A percentile compares a stretch with the other conserved stretches of the same genome.
These are phyloP conservation scores for Paecilomyces niveus DNA, from an alignment of 2,329 filamentous ascomycete species.

Conservation along the genomic window DNA sequence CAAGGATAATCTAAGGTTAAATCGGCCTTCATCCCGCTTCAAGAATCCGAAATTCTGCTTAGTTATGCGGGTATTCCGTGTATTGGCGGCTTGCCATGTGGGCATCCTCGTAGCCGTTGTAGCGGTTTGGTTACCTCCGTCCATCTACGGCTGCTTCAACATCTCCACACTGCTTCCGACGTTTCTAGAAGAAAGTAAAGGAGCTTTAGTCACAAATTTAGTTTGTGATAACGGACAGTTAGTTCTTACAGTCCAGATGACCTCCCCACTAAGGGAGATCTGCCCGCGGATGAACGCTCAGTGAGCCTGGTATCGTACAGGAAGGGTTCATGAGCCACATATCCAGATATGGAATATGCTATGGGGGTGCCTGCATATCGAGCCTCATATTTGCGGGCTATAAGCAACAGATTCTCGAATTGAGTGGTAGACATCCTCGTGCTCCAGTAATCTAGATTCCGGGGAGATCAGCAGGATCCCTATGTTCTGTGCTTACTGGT, in stretches of 20 bases:
- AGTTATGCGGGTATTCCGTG: neutral
- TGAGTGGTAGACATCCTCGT: neutral
- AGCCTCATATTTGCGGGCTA: neutral
- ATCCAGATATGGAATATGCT: neutral
- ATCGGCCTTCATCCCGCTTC: neutral
- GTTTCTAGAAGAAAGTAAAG: neutral
- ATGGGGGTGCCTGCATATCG: neutral
- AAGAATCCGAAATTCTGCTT: neutral
- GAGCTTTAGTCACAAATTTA: neutral
- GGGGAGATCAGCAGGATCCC: neutral
- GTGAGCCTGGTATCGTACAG: neutral
- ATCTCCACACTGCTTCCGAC: neutral
- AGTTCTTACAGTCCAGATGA: neutral
- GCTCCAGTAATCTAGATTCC: neutral
- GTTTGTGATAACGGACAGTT: neutral
- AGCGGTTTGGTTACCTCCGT: neutral
- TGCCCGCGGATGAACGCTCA: neutral
- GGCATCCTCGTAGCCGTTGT: neutral
- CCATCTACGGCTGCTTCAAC: neutral
- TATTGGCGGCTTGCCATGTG: neutral
- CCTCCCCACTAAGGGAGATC: neutral
- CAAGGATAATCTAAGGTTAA: neutral
- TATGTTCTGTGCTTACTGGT: neutral
- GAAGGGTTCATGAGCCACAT: neutral
- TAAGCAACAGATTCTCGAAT: neutral